Base-by-base conservation (phyloP, 345 rosid species). In the Eucalyptus cloeziana region DNA sequence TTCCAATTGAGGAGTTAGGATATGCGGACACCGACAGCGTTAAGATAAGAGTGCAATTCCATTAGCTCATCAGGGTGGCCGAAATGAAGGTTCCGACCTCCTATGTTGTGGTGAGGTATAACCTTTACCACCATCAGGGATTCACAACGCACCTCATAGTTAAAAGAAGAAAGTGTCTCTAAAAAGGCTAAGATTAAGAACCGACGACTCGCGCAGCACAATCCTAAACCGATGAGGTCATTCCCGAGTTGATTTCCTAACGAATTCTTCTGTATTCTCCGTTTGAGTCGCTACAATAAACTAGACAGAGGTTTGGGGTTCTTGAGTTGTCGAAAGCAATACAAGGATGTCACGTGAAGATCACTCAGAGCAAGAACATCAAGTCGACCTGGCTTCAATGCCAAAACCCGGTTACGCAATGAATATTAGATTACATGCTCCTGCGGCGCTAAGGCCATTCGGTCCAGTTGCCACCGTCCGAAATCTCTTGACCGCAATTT, bases 151-250 rank as follows among this genome's bases (percentile, higher is more conserved):
- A 52, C 9, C 58, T 52, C 58, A 7, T 52, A 52, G 10, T 52
- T 52, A 52, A 7, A 52, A 14, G 71, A 64, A 64, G 71, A 14
- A 14, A 13, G 71, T 13, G 37, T n/a, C 19, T 15, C 21, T 30
- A 2, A 52, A n/a, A n/a, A 30, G 10, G 27, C 4, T 10, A 71
- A 19, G 27, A 37, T 71, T 37, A 5, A 43, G 8, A 71, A 37
- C 2, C 0, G 0, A 30, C 9, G 0, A 30, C 1, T 1, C 2
- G 4, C 10, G 4, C 4, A 2, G 8, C 44, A 40, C 2, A 5
- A 67, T 31, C 79, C 79, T 33, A 19, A 7, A 33, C 13, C 25
- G 2, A 17, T 19, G 81, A 71, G 14, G 14, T 19, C 83, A 13
- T 5, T 76, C 27, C 5, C 2, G 0, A 24, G 24, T 33, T 11